Evolutionary conservation across 345 rosid species (phyloP), one percentile per base, ranked within the genome.

Genomic region (Diplotaxis tenuifolia): DNA sequence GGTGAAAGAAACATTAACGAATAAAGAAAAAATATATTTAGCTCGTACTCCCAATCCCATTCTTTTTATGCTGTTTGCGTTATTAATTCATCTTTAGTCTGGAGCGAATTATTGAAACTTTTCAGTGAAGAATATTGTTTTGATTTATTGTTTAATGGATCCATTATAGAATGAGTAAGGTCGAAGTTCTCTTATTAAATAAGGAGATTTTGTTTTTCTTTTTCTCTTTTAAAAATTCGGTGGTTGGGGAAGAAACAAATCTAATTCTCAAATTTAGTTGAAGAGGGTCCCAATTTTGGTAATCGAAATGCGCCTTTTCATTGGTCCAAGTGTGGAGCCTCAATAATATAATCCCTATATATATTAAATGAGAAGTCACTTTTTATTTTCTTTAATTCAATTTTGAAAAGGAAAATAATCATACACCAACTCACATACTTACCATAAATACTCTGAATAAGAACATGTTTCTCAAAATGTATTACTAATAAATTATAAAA

Each of bases 281-380:
- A 32, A 56, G 66, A 63, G 53, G 70, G 57, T 55, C 60, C 60
- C 5, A 61, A 40, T 12, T 56, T 55, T 49, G n/a, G n/a, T 65
- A 70, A 64, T 47, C 55, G 16, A 65, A 76, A 64, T 57, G n/a
- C 34, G 72, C 45, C 67, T 70, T 32, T 34, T 61, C 10, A 64
- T 70, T 70, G 71, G 80, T 70, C 71, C 75, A 76, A 55, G 67
- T 70, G 75, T 76, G 71, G 67, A 76, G 71, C 71, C 79, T 53
- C 31, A n/a, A n/a, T n/a, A n/a, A n/a, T n/a, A n/a, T n/a, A n/a
- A n/a, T n/a, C n/a, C n/a, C n/a, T n/a, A n/a, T n/a, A n/a, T n/a
- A n/a, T n/a, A n/a, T n/a, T n/a, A n/a, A n/a, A n/a, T n/a, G n/a
- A n/a, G n/a, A n/a, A n/a, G n/a, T n/a, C n/a, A n/a, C n/a, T n/a